Base-by-base conservation (phyloP, 2,329 filamentous ascomycete genomes). In the Cytospora leucostoma region DNA sequence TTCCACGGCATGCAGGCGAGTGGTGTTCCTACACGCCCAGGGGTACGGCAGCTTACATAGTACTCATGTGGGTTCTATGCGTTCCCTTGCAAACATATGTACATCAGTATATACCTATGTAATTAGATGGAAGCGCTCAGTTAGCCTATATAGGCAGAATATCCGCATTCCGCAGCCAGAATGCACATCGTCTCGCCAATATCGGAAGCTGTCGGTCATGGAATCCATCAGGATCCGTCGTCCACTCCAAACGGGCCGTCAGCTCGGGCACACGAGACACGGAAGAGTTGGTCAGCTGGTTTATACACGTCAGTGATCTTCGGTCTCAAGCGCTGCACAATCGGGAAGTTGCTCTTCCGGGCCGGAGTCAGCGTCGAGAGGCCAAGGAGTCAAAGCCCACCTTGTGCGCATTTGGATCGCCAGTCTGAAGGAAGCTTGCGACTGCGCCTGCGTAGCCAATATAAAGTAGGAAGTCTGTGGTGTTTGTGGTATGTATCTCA, bases 341-440 rank as follows among this genome's bases (percentile, higher is more conserved):
- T 27, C 27, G 2, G 27, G 27, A 27, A 3, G 27, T 27, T 4
- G 2, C 27, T 27, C 27, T 4, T 27, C 27, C 27, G 27, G 27
- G 27, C 3, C 7, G 11, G 15, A 47, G 17, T 40, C 15, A 37
- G 7, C 15, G 13, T 19, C 17, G n/a, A 7, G 38, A 38, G 35
- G 40, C 8, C 10, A 40, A 35, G 49, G 11, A 19, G 11, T 7
- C 4, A 21, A 7, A 13, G 15, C 40, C 32, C 17, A 60, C 57
- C 50, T 54, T 54, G 37, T 37, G 58, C 17, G 38, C 37, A 27
- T 60, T 54, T 27, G 50, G 58, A 34, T 60, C 38, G 27, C 50
- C 58, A 21, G 50, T 60, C 37, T 60, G 27, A 1, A 54, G 27
- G 8, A 47, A 60, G 35, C 33, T 60, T 4, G 58, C 37, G 10